phyloP scores from a whole-genome alignment of 192 early-diverging fungal species.

The Gryganskiella cystojenkinii region DNA sequence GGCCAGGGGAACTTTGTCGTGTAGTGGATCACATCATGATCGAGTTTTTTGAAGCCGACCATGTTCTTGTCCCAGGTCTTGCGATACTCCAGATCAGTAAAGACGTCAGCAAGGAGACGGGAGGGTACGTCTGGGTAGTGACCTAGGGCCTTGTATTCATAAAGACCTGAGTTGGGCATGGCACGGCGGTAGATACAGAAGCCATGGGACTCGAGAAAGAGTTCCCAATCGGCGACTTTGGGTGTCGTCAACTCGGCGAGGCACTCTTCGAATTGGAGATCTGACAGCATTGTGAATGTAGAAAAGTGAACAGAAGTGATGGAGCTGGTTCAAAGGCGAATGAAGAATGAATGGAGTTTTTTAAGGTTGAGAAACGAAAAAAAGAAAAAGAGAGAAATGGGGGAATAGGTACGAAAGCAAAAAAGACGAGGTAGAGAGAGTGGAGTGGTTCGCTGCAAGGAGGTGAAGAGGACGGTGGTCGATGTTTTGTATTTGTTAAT shows the following conservation, averaged over 20 bases:
- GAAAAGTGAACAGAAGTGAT: not conserved
- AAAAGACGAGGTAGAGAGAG: not conserved
- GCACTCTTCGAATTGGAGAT: constrained; percentile 49
- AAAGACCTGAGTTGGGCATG: constrained; percentile 51
- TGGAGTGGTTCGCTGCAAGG: not conserved
- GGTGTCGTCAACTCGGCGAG: constrained; percentile 36
- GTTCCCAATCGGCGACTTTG: constrained; percentile 51
- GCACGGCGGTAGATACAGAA: constrained; percentile 56
- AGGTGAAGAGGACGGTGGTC: too few relatives aligned
- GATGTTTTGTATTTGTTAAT: too few relatives aligned
- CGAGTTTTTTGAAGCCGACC: constrained; percentile 52
- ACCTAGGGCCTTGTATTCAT: constrained; percentile 62
- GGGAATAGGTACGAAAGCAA: not conserved
- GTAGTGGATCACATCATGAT: constrained; percentile 53
- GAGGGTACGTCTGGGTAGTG: constrained; percentile 56
- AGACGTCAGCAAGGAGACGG: constrained; percentile 57
- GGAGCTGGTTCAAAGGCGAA: not conserved
- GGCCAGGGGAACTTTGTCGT: constrained; percentile 66
- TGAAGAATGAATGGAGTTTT: not conserved
- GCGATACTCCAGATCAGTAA: constrained; percentile 62
- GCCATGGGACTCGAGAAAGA: constrained; percentile 51
- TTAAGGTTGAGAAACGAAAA: not conserved
- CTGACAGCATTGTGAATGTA: constrained; percentile 29
- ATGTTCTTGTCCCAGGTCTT: constrained; percentile 67
- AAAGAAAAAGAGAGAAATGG: not conserved